These are phyloP conservation scores for Blastomyces parvus DNA, from an alignment of 2,329 filamentous ascomycete genomes.

Conservation along the genomic window DNA sequence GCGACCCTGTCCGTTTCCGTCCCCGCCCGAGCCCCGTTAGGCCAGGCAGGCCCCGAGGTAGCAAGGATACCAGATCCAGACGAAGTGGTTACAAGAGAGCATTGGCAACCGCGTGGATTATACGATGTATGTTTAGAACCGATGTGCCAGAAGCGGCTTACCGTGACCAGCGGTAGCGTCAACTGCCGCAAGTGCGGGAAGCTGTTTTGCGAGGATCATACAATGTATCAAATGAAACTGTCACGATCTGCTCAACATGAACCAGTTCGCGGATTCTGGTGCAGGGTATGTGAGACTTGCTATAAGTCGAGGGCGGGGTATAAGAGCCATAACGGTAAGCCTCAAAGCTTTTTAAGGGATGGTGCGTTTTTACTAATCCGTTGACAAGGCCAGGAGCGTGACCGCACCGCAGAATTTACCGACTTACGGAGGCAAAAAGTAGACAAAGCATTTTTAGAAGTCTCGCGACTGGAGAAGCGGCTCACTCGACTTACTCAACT, in stretches of 20 bases:
- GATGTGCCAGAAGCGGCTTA: slow-evolving; percentile 68
- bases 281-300: slow-evolving; percentile 94
- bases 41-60: slow-evolving; percentile 25
- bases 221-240: slow-evolving; percentile 99
- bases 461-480: slow-evolving; percentile 82
- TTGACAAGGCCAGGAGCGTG: slow-evolving; percentile 48
- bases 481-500: slow-evolving; percentile 82
- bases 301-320: slow-evolving; percentile 95
- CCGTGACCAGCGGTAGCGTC: slow-evolving; percentile 69
- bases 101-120: slow-evolving; percentile 73
- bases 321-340: slow-evolving; percentile 64
- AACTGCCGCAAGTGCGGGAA: slow-evolving; percentile 91
- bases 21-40: slow-evolving; percentile 21
- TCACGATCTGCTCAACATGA: slow-evolving; percentile 83
- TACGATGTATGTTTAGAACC: slow-evolving; percentile 82
- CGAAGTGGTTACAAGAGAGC: slow-evolving; percentile 73
- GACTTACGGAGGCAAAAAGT: slow-evolving; percentile 65
- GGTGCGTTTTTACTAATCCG: slow-evolving; percentile 13
- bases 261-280: slow-evolving; percentile 83
- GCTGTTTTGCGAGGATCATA: slow-evolving; percentile 93
- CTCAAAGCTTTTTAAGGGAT: neutral
- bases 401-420: slow-evolving; percentile 64
- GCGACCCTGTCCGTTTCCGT: slow-evolving; percentile 31
- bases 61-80: slow-evolving; percentile 59
- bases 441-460: slow-evolving; percentile 77